Conservation (phyloP, 2,329 filamentous ascomycete species). For the Pseudofabraea citricarpa region DNA sequence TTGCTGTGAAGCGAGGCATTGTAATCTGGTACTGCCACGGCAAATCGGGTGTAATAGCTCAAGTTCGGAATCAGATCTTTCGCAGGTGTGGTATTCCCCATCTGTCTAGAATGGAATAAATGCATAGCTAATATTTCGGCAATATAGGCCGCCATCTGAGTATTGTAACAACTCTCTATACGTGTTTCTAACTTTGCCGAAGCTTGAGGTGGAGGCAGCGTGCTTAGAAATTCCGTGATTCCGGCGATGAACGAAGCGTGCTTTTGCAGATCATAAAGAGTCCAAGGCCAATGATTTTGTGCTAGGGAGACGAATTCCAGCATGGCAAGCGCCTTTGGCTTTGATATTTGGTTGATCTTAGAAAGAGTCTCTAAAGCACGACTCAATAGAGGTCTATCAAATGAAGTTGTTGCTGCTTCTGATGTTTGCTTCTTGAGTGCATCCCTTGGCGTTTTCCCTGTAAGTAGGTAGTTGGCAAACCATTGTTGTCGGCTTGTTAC, state of each 20-base stretch:
- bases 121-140: slow-evolving; percentile 90
- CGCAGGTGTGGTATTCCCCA: slow-evolving; percentile 62
- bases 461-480: slow-evolving; percentile 90
- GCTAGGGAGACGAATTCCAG: slow-evolving; percentile 83
- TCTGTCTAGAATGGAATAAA: slow-evolving; percentile 78
- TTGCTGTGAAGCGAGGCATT: slow-evolving; percentile 84
- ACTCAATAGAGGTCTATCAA: slow-evolving; percentile 63
- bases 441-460: slow-evolving; percentile 78
- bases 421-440: slow-evolving; percentile 51
- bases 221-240: slow-evolving; percentile 64
- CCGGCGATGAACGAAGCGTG: slow-evolving; percentile 69
- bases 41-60: slow-evolving; percentile 74
- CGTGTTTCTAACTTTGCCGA: slow-evolving; percentile 46
- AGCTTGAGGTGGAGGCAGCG: slow-evolving; percentile 46
- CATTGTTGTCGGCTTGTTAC: slow-evolving; percentile 90
- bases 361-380: slow-evolving; percentile 69
- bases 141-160: slow-evolving; percentile 72
- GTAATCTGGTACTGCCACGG: slow-evolving; percentile 74
- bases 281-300: slow-evolving; percentile 95
- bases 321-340: slow-evolving; percentile 66
- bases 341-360: slow-evolving; percentile 57
- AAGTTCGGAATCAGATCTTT: slow-evolving; percentile 70
- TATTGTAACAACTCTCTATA: slow-evolving; percentile 48
- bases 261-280: slow-evolving; percentile 72
- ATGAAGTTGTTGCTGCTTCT: slow-evolving; percentile 37